Conservation (phyloP, 1,284 basidiomycete genomes). For the Leccinum colubrinum region DNA sequence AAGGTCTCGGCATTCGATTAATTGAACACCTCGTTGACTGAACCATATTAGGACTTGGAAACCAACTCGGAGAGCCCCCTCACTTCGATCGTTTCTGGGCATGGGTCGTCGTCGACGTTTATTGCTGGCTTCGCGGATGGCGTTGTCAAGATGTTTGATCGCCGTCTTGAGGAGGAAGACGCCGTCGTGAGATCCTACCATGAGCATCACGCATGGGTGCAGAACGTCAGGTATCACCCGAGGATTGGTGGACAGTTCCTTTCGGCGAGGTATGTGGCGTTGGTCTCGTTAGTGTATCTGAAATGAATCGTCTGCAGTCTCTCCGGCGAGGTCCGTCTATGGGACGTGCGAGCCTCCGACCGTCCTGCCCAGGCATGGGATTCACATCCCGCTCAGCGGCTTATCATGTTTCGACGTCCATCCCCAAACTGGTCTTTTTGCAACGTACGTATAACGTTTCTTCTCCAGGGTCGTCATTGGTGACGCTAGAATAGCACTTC, state of each 20-base stretch:
- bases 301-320: slow-evolving; percentile 48
- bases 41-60: slow-evolving; percentile 65
- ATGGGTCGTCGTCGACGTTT: slow-evolving; percentile 78
- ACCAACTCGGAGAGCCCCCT: slow-evolving; percentile 91
- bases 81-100: slow-evolving; percentile 83
- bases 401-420: slow-evolving; percentile 90
- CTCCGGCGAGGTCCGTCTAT: slow-evolving; percentile 89
- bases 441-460: slow-evolving; percentile 58
- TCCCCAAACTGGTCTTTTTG: slow-evolving; percentile 82
- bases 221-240: slow-evolving; percentile 87
- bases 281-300: not conserved
- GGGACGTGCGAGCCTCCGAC: slow-evolving; percentile 82
- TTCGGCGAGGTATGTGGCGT: slow-evolving; percentile 73
- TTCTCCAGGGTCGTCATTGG: not conserved
- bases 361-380: slow-evolving; percentile 65
- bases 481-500: slow-evolving; percentile 49
- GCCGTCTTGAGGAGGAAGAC: slow-evolving; percentile 81
- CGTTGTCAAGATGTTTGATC: slow-evolving; percentile 88
- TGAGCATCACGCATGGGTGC: slow-evolving; percentile 90
- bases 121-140: slow-evolving; percentile 95
- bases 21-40: not conserved
- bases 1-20: slow-evolving; percentile 23
- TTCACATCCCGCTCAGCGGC: slow-evolving; percentile 59
- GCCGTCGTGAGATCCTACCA: slow-evolving; percentile 83
- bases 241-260: slow-evolving; percentile 74